Percentiles rank a stretch among this genome's conserved stretches.
phyloP scores from a whole-genome alignment of 2,329 filamentous ascomycete species.

The Epichloe elymi region DNA sequence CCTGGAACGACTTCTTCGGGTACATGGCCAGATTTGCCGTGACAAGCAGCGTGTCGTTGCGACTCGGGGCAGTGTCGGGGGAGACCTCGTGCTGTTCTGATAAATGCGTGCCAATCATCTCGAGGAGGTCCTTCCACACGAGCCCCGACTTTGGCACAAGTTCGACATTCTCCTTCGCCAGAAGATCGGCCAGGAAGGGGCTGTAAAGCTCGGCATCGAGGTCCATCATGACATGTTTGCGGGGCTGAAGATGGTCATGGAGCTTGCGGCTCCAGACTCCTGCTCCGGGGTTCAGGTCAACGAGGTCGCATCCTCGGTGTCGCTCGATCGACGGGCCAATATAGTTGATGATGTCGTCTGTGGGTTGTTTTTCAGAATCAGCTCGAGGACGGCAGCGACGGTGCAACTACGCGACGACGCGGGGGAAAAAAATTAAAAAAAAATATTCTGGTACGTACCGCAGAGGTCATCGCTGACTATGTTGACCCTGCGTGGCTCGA shows the following conservation, averaged over 20 bases:
- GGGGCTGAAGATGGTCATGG: slow-evolving; percentile 61
- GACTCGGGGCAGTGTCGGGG: slow-evolving; percentile 26
- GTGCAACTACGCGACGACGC: neutral
- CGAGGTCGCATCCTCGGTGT: slow-evolving; percentile 66
- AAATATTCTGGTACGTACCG: slow-evolving; percentile 22
- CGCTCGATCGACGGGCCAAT: slow-evolving; percentile 55
- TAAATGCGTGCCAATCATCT: slow-evolving; percentile 36
- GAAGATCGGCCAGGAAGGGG: slow-evolving; percentile 46
- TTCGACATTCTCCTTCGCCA: slow-evolving; percentile 32
- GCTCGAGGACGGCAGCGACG: neutral
- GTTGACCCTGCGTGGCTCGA: slow-evolving; percentile 34
- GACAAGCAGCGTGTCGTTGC: slow-evolving; percentile 64
- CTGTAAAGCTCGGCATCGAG: slow-evolving; percentile 45
- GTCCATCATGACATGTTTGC: slow-evolving; percentile 75
- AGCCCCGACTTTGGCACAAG: slow-evolving; percentile 45
- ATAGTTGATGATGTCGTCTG: slow-evolving; percentile 58
- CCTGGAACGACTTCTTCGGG: slow-evolving; percentile 34
- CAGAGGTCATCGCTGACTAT: slow-evolving; percentile 39
- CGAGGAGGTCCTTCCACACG: slow-evolving; percentile 44
- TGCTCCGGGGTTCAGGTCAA: slow-evolving; percentile 74
- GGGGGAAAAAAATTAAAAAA: no score
- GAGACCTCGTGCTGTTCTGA: slow-evolving; percentile 38
- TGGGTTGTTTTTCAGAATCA: neutral
- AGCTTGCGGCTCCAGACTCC: slow-evolving; percentile 70
- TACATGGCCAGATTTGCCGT: slow-evolving; percentile 51